A percentile compares a stretch with the other conserved stretches of the same genome.
Conservation (phyloP, 192 early-diverging fungal species). For the Spizellomyces sp. region DNA sequence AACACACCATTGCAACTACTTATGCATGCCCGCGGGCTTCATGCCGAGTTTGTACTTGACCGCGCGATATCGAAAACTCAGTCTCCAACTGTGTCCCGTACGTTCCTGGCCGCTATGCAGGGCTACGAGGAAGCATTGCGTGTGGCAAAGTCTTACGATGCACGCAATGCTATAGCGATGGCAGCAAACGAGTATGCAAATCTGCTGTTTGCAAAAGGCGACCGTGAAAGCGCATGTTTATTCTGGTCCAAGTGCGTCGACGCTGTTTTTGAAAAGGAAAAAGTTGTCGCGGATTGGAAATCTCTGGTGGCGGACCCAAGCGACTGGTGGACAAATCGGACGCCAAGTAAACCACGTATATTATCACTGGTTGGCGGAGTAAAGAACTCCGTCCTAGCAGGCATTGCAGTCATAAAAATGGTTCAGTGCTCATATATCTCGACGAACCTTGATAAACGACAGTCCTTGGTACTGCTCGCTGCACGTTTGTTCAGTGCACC, state of each 20-base stretch:
- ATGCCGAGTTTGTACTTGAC: neutral
- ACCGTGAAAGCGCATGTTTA: slow-evolving; percentile 15
- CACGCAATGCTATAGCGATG: slow-evolving; percentile 5
- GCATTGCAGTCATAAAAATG: slow-evolving; percentile 19
- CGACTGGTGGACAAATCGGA: neutral
- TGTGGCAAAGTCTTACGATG: neutral
- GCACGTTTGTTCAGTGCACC: slow-evolving; percentile 5
- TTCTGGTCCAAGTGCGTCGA: slow-evolving; percentile 39
- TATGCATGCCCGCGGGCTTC: slow-evolving; percentile 2
- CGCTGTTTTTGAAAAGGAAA: slow-evolving; percentile 2
- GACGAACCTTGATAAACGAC: slow-evolving; percentile 26
- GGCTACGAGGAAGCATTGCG: slow-evolving; percentile 16
- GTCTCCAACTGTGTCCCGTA: neutral
- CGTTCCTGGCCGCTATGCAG: neutral
- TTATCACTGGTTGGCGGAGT: slow-evolving; percentile 20
- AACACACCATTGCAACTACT: slow-evolving; percentile 12
- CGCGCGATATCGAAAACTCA: neutral
- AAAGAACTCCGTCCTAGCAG: slow-evolving; percentile 17
- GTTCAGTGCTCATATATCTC: slow-evolving; percentile 12
- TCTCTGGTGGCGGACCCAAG: neutral
- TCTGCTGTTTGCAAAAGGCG: slow-evolving; percentile 11
- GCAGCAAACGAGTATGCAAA: slow-evolving; percentile 27
- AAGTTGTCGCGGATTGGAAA: slow-evolving; percentile 19
- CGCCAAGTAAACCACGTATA: neutral
- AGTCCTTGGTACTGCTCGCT: slow-evolving; percentile 25